Evolutionary conservation across 129 eudicot genomes (phyloP).

Genomic region (Oenanthe sinensis): DNA sequence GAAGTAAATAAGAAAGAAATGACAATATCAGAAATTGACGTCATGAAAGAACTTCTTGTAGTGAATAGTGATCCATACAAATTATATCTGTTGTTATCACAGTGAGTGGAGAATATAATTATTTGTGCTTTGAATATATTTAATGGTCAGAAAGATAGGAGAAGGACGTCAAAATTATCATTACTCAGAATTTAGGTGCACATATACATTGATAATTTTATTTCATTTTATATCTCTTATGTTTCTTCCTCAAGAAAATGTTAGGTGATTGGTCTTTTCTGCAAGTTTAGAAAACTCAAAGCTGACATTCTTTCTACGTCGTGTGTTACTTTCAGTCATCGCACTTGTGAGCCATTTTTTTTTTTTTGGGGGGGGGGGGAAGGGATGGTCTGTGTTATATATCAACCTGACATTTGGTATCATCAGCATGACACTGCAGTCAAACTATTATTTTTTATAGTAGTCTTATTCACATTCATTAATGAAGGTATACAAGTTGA

Average conservation of each 20-base stretch:
- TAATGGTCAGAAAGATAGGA: not conserved
- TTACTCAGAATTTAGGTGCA: too few relatives aligned
- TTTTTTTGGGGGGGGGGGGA: not conserved
- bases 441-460: not conserved
- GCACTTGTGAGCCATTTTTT: not conserved
- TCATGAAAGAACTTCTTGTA: not conserved
- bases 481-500: not conserved
- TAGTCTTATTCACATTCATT: not conserved
- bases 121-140: not conserved
- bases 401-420: not conserved
- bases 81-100: not conserved
- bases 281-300: too few relatives aligned
- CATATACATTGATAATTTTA: too few relatives aligned
- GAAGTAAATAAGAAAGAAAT: not conserved
- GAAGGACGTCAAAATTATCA: not conserved
- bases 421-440: not conserved
- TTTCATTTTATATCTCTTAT: too few relatives aligned
- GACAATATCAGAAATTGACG: not conserved
- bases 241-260: too few relatives aligned
- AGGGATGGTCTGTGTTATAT: not conserved
- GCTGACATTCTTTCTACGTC: too few relatives aligned
- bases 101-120: constrained; percentile 7
- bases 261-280: too few relatives aligned
- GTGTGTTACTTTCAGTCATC: not conserved
- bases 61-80: not conserved